Evolutionary conservation across 352 stramenopile species (phyloP).

Genomic region (Phytophthora pluvialis): DNA sequence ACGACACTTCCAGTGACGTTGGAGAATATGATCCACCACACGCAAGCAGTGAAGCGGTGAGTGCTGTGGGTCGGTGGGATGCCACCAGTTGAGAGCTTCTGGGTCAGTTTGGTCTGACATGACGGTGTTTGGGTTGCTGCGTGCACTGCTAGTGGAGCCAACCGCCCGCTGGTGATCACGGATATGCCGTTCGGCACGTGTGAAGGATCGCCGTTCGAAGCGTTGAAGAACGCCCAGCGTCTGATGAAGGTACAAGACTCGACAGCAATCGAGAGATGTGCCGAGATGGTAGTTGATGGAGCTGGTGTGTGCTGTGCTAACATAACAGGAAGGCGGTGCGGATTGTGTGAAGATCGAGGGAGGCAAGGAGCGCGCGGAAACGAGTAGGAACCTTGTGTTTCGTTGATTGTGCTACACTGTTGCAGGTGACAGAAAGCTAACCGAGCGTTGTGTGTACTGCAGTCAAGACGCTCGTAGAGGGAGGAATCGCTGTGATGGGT

Average conservation of each 20-base stretch:
- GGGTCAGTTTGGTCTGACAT: neutral
- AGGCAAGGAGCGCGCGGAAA: slow-evolving; percentile 81
- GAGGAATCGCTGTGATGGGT: slow-evolving; percentile 97
- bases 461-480: slow-evolving; percentile 80
- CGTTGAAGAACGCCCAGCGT: slow-evolving; percentile 95
- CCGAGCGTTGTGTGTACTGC: neutral
- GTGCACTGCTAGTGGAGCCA: slow-evolving; percentile 58
- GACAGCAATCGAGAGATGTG: neutral
- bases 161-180: slow-evolving; percentile 93
- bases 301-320: neutral
- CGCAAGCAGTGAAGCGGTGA: slow-evolving; percentile 93
- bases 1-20: slow-evolving; percentile 95
- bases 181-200: slow-evolving; percentile 99
- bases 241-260: slow-evolving; percentile 75
- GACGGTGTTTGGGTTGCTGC: neutral
- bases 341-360: slow-evolving; percentile 99
- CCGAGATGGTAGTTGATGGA: neutral
- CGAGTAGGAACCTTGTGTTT: slow-evolving; percentile 39
- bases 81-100: neutral
- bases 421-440: neutral
- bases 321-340: slow-evolving; percentile 92
- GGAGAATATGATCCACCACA: slow-evolving; percentile 99
- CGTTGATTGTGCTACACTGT: neutral
- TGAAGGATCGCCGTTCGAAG: slow-evolving; percentile 91
- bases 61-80: slow-evolving; percentile 3